Conservation (phyloP, 306 rosid genomes). For the Dryas drummondii region DNA sequence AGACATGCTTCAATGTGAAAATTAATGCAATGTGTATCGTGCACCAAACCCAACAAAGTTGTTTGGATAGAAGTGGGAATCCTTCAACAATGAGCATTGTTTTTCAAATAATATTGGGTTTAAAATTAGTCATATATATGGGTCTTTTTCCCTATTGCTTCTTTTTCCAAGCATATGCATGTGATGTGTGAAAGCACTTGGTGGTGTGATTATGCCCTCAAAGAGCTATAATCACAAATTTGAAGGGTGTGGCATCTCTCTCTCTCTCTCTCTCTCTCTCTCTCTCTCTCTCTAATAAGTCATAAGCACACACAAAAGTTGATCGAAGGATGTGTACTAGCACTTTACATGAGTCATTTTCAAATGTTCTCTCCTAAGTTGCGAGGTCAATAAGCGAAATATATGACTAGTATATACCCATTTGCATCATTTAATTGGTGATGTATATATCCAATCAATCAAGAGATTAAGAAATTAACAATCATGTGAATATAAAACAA, state of each 20-base stretch:
- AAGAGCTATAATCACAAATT: conserved; percentile 15
- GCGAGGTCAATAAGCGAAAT: conserved; percentile 30
- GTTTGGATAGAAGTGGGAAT: conserved; percentile 7
- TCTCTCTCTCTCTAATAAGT: conserved; percentile 13
- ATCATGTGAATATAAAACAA: background rate
- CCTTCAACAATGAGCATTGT: conserved; percentile 9
- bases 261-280: conserved; percentile 1
- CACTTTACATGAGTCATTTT: conserved; percentile 17
- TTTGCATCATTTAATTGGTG: conserved; percentile 23
- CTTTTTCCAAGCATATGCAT: conserved; percentile 34
- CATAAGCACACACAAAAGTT: background rate
- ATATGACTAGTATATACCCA: background rate
- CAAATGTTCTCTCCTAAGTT: conserved; percentile 9
- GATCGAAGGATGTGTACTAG: background rate
- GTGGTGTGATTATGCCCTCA: conserved; percentile 43
- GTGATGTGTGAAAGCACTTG: conserved; percentile 55
- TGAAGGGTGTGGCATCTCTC: background rate
- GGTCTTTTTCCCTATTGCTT: conserved; percentile 24
- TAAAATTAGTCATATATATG: background rate
- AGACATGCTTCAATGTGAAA: conserved; percentile 8
- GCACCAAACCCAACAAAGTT: conserved; percentile 6
- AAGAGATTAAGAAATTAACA: background rate
- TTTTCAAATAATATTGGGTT: conserved; percentile 28
- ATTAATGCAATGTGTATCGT: background rate
- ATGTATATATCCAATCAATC: background rate